phyloP scores from a whole-genome alignment of 2,329 filamentous ascomycete genomes.

The Teratosphaeria zuluensis region DNA sequence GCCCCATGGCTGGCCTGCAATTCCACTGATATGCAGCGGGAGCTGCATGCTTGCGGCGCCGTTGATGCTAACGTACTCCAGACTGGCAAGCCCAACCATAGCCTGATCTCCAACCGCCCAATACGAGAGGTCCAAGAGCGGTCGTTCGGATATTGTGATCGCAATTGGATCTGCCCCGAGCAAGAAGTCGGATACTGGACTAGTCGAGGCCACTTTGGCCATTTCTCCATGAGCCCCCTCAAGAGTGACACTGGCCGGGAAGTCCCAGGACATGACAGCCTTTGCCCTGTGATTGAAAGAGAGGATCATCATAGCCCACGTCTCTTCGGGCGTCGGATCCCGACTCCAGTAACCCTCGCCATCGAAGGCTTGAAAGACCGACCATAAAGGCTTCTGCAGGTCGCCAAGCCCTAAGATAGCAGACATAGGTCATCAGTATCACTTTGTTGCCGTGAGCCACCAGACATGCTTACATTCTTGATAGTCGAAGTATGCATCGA shows the following conservation, averaged over 20 bases:
- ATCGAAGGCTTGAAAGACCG: slow-evolving; percentile 42
- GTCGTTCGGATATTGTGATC: slow-evolving; percentile 6
- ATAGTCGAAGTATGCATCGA: slow-evolving; percentile 34
- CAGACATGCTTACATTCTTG: slow-evolving; percentile 19
- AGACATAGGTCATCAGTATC: neutral
- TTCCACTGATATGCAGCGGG: slow-evolving; percentile 6
- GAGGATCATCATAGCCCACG: slow-evolving; percentile 39
- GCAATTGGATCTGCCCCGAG: slow-evolving; percentile 24
- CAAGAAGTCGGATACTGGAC: slow-evolving; percentile 28
- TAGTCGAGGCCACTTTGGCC: slow-evolving; percentile 30
- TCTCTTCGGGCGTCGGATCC: slow-evolving; percentile 37
- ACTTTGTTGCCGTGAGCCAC: neutral
- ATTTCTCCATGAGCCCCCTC: slow-evolving; percentile 27
- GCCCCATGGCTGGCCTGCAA: slow-evolving; percentile 17
- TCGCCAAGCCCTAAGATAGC: slow-evolving; percentile 23
- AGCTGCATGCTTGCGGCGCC: slow-evolving; percentile 8
- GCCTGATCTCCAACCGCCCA: slow-evolving; percentile 10
- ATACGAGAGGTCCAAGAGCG: slow-evolving; percentile 14
- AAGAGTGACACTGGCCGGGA: slow-evolving; percentile 31
- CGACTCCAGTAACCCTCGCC: slow-evolving; percentile 39
- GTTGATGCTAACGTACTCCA: slow-evolving; percentile 6
- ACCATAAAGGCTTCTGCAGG: slow-evolving; percentile 38
- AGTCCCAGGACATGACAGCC: slow-evolving; percentile 41
- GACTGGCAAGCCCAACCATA: slow-evolving; percentile 15
- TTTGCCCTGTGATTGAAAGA: slow-evolving; percentile 42